Evolutionary conservation across 2,329 filamentous ascomycete genomes (phyloP), one percentile per base, ranked within the genome.

Genomic region (Beauveria australis): DNA sequence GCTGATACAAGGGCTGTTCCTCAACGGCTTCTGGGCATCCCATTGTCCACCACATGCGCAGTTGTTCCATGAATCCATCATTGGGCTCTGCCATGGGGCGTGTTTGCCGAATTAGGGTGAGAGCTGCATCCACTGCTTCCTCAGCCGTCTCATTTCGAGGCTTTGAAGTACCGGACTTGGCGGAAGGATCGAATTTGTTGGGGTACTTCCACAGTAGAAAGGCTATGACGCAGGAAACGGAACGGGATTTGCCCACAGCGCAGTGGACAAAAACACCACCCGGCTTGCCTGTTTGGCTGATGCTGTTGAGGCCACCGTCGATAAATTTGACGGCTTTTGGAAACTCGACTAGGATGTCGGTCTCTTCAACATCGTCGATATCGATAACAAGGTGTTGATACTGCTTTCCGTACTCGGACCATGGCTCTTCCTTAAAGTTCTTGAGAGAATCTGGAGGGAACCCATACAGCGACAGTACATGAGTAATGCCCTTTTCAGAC

Each of bases 231-330:
- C 90, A 84, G 37, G 91, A 88, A 66, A 93, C 89, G 53, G 93
- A 97, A 62, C 94, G 89, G 40, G 92, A 97, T 76, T 95, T 96
- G 58, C 94, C 94, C 86, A 96, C 96, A 24, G 92, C 93, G 80
- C 94, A 96, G 75, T 82, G 79, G 10, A 86, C 82, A 60, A 80
- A 81, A 30, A 86, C 81, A 16, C 75, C 80, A 30, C 76, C 76
- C 62, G 62, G 64, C 51, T 63, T 19, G 46, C 53, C 61, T 12
- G 24, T 22, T 19, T 57, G 18, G 19, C 51, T 61, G 56, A 52
- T 28, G 48, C 64, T 63, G 53, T 74, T 69, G 56, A 97, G 77
- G 1, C 86, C 93, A 47, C 85, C 78, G 67, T 93, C 85, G 67
- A 97, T 96, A 74, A 96, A 99, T 53, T 80, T 81, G 67, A 94